Percentiles rank a stretch among this genome's conserved stretches.
Evolutionary conservation across 768 basidiomycete genomes (phyloP).

Genomic region (Auricularia cornea): DNA sequence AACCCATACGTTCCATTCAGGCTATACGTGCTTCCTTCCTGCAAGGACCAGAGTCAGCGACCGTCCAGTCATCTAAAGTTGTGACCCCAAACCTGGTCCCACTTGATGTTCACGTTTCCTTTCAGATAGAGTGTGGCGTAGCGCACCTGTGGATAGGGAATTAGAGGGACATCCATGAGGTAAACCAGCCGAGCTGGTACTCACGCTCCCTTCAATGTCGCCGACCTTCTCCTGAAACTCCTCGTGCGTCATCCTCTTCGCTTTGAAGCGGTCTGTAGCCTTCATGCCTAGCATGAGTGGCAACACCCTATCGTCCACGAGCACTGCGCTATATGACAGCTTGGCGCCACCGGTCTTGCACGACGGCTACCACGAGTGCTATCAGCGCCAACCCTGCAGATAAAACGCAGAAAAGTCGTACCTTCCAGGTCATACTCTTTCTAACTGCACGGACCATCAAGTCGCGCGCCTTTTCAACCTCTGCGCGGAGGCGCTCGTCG

Average conservation of each 20-base stretch:
- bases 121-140: neutral
- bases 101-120: neutral
- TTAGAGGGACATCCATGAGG: neutral
- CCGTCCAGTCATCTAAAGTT: too few species aligned
- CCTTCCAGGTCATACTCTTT: neutral
- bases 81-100: neutral
- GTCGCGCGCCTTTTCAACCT: neutral
- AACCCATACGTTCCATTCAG: too few species aligned
- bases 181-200: too few species aligned
- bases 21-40: too few species aligned
- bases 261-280: constrained; percentile 1
- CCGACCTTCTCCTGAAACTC: neutral
- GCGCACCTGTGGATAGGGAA: neutral
- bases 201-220: neutral
- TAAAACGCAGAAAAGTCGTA: too few species aligned
- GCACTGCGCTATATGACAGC: neutral
- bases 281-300: neutral
- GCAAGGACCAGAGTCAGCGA: too few species aligned
- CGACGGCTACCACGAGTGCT: neutral
- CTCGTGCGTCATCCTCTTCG: neutral
- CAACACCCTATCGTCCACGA: neutral
- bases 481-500: neutral
- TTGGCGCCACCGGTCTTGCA: neutral
- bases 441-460: neutral
- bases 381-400: too few species aligned